Conservation (phyloP, 2,329 filamentous ascomycete species). For the Arachnomyces sp. region DNA sequence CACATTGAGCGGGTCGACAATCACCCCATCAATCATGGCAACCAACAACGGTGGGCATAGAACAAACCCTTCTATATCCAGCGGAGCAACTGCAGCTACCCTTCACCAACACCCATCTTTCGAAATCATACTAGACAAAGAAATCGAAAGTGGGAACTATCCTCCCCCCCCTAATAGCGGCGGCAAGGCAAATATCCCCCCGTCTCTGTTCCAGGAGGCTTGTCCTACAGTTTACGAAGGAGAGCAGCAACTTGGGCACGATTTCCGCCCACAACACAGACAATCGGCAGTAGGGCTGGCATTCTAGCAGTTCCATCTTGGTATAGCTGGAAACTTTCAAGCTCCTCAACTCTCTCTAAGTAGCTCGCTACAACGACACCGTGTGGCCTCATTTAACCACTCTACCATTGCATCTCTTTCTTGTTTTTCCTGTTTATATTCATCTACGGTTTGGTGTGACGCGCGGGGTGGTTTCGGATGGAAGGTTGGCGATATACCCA, state of each 20-base stretch:
- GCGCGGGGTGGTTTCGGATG: too few species aligned
- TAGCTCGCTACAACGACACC: too few species aligned
- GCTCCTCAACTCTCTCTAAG: too few species aligned
- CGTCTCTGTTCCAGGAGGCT: slow-evolving; percentile 9
- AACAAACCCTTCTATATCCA: slow-evolving; percentile 24
- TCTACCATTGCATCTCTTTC: too few species aligned
- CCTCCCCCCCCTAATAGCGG: not conserved
- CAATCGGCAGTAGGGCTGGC: slow-evolving; percentile 24
- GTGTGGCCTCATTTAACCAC: too few species aligned
- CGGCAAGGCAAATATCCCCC: slow-evolving; percentile 3
- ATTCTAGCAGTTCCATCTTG: slow-evolving; percentile 18
- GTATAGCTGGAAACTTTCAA: too few species aligned
- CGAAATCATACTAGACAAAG: slow-evolving; percentile 13
- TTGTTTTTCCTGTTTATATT: too few species aligned
- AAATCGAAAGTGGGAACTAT: slow-evolving; percentile 11
- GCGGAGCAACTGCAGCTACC: slow-evolving; percentile 16
- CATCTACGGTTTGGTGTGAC: too few species aligned
- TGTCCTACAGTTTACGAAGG: slow-evolving; percentile 21
- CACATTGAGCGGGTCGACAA: slow-evolving; percentile 29
- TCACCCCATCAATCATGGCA: slow-evolving; percentile 22
- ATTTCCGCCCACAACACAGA: slow-evolving; percentile 13
- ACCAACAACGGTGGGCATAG: slow-evolving; percentile 15
- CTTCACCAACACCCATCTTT: slow-evolving; percentile 11
- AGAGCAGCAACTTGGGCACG: slow-evolving; percentile 13
- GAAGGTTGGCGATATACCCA: too few species aligned